Conservation (phyloP, 169 alveolate species). For the Babesia ovata region DNA sequence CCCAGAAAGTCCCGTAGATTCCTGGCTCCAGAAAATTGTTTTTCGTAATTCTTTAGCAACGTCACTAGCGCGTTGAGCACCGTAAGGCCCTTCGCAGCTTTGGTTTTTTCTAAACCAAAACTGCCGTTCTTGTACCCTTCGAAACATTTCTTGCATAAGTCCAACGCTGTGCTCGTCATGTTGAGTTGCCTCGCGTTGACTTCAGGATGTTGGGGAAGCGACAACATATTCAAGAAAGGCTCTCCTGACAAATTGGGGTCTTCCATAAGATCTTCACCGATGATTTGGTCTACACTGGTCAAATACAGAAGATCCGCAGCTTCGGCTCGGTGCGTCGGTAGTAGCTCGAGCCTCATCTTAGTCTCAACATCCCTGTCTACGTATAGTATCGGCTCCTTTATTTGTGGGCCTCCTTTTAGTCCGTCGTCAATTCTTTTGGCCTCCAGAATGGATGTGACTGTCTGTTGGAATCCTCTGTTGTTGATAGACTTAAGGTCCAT, state of each 20-base stretch:
- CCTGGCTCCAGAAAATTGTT: conserved; percentile 21
- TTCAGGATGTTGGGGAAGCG: conserved; percentile 2
- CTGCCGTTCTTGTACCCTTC: conserved; percentile 15
- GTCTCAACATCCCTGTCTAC: not conserved
- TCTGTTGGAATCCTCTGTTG: conserved; percentile 24
- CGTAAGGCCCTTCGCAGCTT: conserved; percentile 24
- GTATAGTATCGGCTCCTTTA: not conserved
- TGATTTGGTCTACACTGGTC: conserved; percentile 30
- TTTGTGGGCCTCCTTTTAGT: not conserved
- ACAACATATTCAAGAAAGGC: conserved; percentile 17
- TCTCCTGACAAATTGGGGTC: conserved; percentile 24
- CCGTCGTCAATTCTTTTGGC: not conserved
- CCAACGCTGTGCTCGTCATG: conserved; percentile 42
- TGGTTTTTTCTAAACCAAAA: conserved; percentile 1
- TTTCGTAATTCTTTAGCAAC: conserved; percentile 41
- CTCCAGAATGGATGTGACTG: conserved; percentile 4
- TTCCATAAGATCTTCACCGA: conserved; percentile 25
- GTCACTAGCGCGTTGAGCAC: conserved; percentile 41
- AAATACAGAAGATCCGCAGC: conserved; percentile 16
- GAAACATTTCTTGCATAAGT: conserved; percentile 33
- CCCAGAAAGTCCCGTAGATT: conserved; percentile 22
- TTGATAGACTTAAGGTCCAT: conserved; percentile 7
- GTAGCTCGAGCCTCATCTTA: conserved; percentile 23
- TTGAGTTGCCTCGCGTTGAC: not conserved
- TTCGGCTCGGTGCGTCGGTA: conserved; percentile 22